Conservation (phyloP, 257 asterid species). For the Przewalskia tangutica region DNA sequence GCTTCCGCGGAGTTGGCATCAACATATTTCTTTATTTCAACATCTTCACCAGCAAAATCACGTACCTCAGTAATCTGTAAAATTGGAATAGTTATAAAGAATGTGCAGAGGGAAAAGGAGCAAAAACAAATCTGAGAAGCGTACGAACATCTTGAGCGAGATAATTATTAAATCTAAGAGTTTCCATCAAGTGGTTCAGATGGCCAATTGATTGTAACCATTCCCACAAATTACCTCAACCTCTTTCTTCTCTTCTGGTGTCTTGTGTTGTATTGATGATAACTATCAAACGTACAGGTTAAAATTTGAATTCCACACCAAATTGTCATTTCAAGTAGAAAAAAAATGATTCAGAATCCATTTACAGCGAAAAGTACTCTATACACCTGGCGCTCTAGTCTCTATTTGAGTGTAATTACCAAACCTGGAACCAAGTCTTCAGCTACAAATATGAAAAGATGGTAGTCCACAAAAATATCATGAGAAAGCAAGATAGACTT, state of each 20-base stretch:
- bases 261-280: not conserved
- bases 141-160: not conserved
- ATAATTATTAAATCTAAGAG: not conserved
- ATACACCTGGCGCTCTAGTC: not conserved
- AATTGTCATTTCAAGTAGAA: not conserved
- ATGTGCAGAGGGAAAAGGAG: not conserved
- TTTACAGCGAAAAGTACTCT: not conserved
- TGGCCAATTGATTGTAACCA: not conserved
- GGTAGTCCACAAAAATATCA: not conserved
- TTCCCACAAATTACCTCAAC: not conserved
- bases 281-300: not conserved
- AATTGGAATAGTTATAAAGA: not conserved
- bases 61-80: constrained; percentile 70
- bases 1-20: constrained; percentile 57
- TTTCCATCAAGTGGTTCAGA: not conserved
- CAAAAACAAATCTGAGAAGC: not conserved
- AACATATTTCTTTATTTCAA: constrained; percentile 71
- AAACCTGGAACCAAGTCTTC: not conserved
- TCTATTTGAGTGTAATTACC: not conserved
- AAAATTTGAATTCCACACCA: not conserved
- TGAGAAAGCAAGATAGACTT: not conserved
- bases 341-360: not conserved
- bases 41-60: constrained; percentile 86
- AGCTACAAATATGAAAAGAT: not conserved
- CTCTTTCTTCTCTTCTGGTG: not conserved